Base-by-base conservation (phyloP, 108 stramenopile species). In the Schizochytrium sp. region DNA sequence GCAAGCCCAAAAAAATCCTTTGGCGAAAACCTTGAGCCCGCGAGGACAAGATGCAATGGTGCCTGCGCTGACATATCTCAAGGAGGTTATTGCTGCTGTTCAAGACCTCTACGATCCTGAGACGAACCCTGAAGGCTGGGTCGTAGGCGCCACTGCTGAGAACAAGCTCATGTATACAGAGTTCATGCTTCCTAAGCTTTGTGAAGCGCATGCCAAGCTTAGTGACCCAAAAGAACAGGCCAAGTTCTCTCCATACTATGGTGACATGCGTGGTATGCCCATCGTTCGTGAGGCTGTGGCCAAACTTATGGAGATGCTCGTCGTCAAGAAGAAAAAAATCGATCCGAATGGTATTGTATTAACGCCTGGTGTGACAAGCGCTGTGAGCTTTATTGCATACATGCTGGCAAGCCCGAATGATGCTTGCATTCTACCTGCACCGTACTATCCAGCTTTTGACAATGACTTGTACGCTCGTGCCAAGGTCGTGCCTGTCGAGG, bases 361-460 rank as follows among this genome's bases (percentile, higher is more conserved):
- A 44, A 49, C 53, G 2, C 50, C 76, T 8, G 76, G 76, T 53
- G 47, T 49, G 50, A 55, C 50, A 38, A 55, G 50, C 50, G 53
- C 53, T 28, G 50, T 83, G 38, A 55, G 55, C 3, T n/a, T 83
- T n/a, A 55, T 83, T n/a, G 76, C 76, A 61, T 93, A 94, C 72
- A 88, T 93, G 8, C 90, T 97, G 88, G 94, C 93, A 3, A 96
- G 96, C 50, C 88, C 88, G 38, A 94, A 95, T 41, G 97, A 98
- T 90, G 95, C 91, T 7, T 95, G 96, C 87, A 91, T 98, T 44
- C 96, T 98, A 55, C 97, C 97, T 49, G 93, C 96, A 61, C 97
- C 97, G 4, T 98, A 97, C 89, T 98, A 98, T 91, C 95, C 96
- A 12, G 97, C 97, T 7, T 98, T 98, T 95, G 97, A 97, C 89